Evolutionary conservation across 257 asterid genomes (phyloP).

Genomic region (Jacaranda mimosifolia): DNA sequence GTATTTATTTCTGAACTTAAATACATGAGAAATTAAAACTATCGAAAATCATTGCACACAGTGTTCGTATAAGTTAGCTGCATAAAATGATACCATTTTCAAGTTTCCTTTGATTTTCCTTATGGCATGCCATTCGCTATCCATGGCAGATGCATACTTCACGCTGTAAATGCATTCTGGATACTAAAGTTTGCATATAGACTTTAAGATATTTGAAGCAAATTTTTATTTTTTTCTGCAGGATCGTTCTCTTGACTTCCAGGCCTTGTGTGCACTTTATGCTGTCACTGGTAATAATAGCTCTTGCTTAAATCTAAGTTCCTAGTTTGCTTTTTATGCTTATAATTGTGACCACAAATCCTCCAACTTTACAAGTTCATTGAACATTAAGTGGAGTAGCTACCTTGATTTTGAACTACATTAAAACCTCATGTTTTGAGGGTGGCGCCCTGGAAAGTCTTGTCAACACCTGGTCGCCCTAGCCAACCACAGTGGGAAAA

Average conservation of each 20-base stretch:
- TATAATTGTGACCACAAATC: not conserved
- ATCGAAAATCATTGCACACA: slow-evolving; percentile 18
- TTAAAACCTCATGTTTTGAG: not conserved
- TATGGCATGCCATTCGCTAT: not conserved
- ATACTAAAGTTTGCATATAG: slow-evolving; percentile 16
- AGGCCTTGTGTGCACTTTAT: slow-evolving; percentile 79
- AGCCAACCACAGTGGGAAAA: not conserved
- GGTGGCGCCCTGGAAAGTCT: not conserved
- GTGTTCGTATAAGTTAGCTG: slow-evolving; percentile 14
- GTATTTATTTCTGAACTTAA: not conserved
- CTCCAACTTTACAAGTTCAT: slow-evolving; percentile 11
- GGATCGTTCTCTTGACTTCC: slow-evolving; percentile 88
- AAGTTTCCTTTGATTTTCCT: slow-evolving; percentile 7
- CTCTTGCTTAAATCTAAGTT: slow-evolving; percentile 19
- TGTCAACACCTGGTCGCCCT: not conserved
- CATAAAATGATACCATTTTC: slow-evolving; percentile 6
- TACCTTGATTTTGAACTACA: not conserved
- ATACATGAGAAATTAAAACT: slow-evolving; percentile 8
- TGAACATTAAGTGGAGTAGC: slow-evolving; percentile 5
- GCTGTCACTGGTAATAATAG: slow-evolving; percentile 76
- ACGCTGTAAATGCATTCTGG: slow-evolving; percentile 27
- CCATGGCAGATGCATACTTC: slow-evolving; percentile 8
- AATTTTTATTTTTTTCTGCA: slow-evolving; percentile 47
- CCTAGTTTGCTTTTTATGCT: slow-evolving; percentile 1
- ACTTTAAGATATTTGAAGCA: slow-evolving; percentile 28